Conservation (phyloP, 2,329 filamentous ascomycete species). For the Aspergillus fijiensis region DNA sequence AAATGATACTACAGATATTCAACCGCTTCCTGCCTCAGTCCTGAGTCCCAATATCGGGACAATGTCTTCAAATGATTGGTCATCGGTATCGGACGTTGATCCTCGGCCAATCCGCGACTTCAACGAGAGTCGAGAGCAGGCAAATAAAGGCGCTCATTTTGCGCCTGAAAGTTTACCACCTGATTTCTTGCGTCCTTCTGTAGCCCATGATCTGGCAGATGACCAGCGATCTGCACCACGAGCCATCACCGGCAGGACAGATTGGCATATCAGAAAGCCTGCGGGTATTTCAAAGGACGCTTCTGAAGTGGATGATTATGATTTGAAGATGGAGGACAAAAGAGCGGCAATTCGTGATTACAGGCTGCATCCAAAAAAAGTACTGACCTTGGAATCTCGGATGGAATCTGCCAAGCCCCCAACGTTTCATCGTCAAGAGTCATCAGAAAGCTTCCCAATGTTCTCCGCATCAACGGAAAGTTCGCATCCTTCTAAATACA, state of each 20-base stretch:
- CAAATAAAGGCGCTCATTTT: slow-evolving; percentile 24
- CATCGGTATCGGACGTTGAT: slow-evolving; percentile 29
- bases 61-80: slow-evolving; percentile 30
- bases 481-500: slow-evolving; percentile 54
- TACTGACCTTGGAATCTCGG: slow-evolving; percentile 50
- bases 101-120: slow-evolving; percentile 19
- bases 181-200: slow-evolving; percentile 25
- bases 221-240: slow-evolving; percentile 44
- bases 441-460: slow-evolving; percentile 63
- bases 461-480: slow-evolving; percentile 62
- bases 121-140: slow-evolving; percentile 25
- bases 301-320: slow-evolving; percentile 39
- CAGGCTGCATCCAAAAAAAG: slow-evolving; percentile 50
- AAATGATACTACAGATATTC: slow-evolving; percentile 38
- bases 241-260: slow-evolving; percentile 39
- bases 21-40: slow-evolving; percentile 46
- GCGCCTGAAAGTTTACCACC: slow-evolving; percentile 24
- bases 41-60: slow-evolving; percentile 37
- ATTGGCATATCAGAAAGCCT: slow-evolving; percentile 36
- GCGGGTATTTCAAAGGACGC: slow-evolving; percentile 28
- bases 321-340: slow-evolving; percentile 43
- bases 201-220: slow-evolving; percentile 22
- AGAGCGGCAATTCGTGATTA: slow-evolving; percentile 49
- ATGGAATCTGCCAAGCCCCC: slow-evolving; percentile 31
- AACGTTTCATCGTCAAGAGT: slow-evolving; percentile 54